Base-by-base conservation (phyloP, 2,329 filamentous ascomycete species). In the Fusarium graminum region DNA sequence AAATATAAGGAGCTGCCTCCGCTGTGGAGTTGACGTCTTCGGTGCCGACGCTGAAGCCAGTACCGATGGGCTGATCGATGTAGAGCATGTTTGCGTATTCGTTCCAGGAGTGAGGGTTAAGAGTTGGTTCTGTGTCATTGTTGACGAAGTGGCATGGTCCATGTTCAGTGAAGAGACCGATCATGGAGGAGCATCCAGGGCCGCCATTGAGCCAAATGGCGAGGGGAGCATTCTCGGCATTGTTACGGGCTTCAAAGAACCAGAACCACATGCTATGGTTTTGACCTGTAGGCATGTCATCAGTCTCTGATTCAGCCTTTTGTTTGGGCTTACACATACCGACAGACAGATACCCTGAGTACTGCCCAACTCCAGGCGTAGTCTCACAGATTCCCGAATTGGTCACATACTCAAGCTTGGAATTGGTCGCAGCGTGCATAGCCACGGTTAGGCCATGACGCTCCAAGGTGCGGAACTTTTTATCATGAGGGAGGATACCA, bases 111-210 rank as follows among this genome's bases (percentile, higher is more conserved):
- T 84, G 87, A 0, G 86, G 84, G 66, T 90, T 90, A 7, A 80
- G 65, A 16, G 75, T 74, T 0, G 82, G 73, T 34, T 73, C 67
- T 3, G 72, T 66, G n/a, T 72, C 63, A 13, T 61, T 56, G 16
- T 69, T 53, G 49, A 71, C 72, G 75, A 97, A 88, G 67, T 89
- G 91, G 29, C 92, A 90, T 7, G 94, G 94, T 44, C 94, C 94
- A 63, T 97, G 90, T 72, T 89, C 88, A 25, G 81, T 79, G 69
- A 91, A 88, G 52, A 91, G 72, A 11, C 75, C 75, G 52, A 74
- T 40, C 66, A 76, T 74, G 8, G 74, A 77, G 7, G 75, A 77
- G 54, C 74, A 76, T 14, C 75, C 75, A 9, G 75, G 75, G 3
- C 75, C 75, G 17, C 75, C 75, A 44, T 77, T 77, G 49, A 77